Percentiles rank a stretch among this genome's conserved stretches.
These are phyloP conservation scores for Striga asiatica DNA, from an alignment of 257 asterid species.

Conservation along the genomic window DNA sequence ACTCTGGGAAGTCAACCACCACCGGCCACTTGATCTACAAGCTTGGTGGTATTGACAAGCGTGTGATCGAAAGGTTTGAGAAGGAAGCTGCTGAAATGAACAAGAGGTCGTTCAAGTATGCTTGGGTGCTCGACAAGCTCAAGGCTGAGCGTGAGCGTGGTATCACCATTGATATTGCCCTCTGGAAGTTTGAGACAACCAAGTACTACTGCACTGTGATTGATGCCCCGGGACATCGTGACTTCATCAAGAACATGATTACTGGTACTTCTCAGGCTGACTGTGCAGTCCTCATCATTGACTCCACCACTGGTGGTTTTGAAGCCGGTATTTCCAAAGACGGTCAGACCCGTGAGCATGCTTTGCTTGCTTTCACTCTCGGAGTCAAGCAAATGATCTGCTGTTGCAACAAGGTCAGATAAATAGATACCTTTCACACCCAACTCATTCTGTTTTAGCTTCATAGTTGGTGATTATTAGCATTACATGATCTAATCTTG, in stretches of 20 bases:
- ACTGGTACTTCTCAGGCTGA: conserved; percentile 89
- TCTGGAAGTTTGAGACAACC: conserved; percentile 89
- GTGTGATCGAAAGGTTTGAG: conserved; percentile 69
- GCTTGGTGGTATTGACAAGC: conserved; percentile 63
- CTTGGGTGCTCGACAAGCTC: conserved; percentile 86
- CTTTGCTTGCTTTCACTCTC: conserved; percentile 73
- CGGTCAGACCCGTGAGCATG: conserved; percentile 88
- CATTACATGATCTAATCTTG: too few species aligned
- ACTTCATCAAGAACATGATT: conserved; percentile 80
- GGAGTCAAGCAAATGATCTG: conserved; percentile 81
- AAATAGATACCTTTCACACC: too few species aligned
- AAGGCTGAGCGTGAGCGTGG: conserved; percentile 93
- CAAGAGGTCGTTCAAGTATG: conserved; percentile 83
- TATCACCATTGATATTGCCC: conserved; percentile 73
- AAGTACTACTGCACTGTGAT: conserved; percentile 84
- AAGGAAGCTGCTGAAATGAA: conserved; percentile 89
- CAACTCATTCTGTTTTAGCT: too few species aligned
- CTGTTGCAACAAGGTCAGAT: conserved; percentile 64
- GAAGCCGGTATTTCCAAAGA: conserved; percentile 88
- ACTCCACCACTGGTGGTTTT: conserved; percentile 84
- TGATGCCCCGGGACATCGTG: conserved; percentile 90
- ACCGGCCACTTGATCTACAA: conserved; percentile 59
- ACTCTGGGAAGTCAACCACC: conserved; percentile 59
- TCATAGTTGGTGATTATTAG: too few species aligned
- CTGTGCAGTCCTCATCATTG: conserved; percentile 73